Conservation (phyloP, 345 rosid species). For the Eucalyptus albens region DNA sequence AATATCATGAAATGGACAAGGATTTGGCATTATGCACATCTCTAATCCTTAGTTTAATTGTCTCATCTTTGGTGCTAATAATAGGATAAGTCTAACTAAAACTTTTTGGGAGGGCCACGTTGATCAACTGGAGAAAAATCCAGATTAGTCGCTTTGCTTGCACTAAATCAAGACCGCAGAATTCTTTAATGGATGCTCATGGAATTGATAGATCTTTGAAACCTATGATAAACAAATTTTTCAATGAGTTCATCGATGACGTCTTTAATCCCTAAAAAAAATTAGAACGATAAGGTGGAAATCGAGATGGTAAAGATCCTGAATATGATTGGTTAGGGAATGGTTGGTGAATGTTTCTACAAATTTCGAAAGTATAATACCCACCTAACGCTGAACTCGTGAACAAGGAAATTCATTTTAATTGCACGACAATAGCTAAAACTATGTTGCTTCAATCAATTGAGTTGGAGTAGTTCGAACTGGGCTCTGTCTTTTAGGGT, state of each 20-base stretch:
- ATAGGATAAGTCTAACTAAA: neutral
- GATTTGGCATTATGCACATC: neutral
- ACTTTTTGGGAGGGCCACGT: neutral
- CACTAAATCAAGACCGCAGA: neutral
- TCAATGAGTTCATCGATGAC: neutral
- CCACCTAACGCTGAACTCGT: neutral
- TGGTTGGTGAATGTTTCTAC: neutral
- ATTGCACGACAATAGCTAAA: neutral
- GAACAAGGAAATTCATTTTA: neutral
- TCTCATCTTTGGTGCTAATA: neutral
- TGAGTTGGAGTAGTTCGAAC: neutral
- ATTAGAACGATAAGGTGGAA: neutral
- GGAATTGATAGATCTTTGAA: neutral
- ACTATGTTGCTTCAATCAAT: neutral
- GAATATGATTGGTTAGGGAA: neutral
- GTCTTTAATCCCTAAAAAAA: neutral
- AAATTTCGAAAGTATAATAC: neutral
- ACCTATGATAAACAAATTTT: neutral
- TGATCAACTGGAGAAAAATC: neutral
- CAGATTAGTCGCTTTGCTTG: neutral
- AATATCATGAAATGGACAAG: neutral
- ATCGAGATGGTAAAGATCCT: neutral
- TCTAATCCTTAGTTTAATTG: neutral
- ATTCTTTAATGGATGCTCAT: neutral
- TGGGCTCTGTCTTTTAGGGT: neutral